These are phyloP conservation scores for Melanogaster broomeanus DNA, from an alignment of 768 basidiomycete species.

Conservation along the genomic window DNA sequence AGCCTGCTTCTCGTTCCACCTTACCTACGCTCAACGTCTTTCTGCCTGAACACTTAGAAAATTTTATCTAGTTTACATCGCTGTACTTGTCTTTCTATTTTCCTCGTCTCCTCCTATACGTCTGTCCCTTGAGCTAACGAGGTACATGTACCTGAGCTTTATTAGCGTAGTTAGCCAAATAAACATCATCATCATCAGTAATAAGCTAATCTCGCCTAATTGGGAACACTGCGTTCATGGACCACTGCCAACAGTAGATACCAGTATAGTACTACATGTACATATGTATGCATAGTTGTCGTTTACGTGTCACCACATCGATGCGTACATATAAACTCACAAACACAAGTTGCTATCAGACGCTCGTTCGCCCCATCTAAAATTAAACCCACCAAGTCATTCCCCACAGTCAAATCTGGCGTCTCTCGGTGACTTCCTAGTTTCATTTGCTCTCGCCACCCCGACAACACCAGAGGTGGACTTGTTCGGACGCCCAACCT, in stretches of 20 bases:
- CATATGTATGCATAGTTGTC: no score
- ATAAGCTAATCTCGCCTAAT: conserved; percentile 2
- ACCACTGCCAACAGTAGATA: not conserved
- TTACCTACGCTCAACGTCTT: no score
- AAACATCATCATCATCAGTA: not conserved
- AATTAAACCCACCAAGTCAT: not conserved
- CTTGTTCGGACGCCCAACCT: not conserved
- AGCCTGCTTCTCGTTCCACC: no score
- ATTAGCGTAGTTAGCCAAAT: no score
- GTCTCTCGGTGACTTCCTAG: conserved; percentile 23
- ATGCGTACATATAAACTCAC: not conserved
- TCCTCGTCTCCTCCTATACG: no score
- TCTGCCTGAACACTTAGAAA: no score
- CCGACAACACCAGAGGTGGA: not conserved
- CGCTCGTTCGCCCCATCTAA: not conserved
- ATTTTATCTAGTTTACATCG: no score
- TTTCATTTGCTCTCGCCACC: conserved; percentile 14
- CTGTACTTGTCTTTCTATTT: no score
- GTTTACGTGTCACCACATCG: not conserved
- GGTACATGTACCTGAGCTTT: no score
- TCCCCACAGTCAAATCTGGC: conserved; percentile 11
- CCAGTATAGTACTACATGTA: no score
- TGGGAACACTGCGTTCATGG: conserved; percentile 8
- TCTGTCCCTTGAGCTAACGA: no score
- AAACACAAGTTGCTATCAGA: not conserved